Conservation (phyloP, 345 rosid species). For the Eucalyptus marginata region DNA sequence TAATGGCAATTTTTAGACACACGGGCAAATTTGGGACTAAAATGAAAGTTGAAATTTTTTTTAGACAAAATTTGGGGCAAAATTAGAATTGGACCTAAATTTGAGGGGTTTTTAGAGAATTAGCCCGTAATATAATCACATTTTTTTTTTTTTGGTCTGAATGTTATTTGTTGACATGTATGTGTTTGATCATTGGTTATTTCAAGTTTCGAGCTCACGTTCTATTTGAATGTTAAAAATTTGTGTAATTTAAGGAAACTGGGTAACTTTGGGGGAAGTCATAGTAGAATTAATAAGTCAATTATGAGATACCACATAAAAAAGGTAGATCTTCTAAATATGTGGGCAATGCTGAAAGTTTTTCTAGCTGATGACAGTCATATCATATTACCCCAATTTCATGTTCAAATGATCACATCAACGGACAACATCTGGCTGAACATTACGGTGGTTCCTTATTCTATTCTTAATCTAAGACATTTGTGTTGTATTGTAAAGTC, state of each 20-base stretch:
- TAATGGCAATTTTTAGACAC: too few species aligned
- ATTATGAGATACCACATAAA: too few species aligned
- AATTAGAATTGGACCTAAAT: too few species aligned
- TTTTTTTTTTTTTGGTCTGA: too few species aligned
- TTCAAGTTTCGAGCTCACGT: background rate
- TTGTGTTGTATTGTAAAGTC: background rate
- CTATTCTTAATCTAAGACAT: background rate
- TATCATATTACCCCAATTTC: background rate
- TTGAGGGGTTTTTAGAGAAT: too few species aligned
- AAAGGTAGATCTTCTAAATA: background rate
- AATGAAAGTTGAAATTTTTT: too few species aligned
- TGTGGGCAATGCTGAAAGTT: background rate
- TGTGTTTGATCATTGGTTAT: too few species aligned
- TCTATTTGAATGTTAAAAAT: background rate
- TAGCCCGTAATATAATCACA: too few species aligned
- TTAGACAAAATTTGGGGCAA: too few species aligned
- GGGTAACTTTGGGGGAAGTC: background rate
- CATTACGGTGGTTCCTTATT: background rate
- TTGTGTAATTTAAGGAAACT: background rate
- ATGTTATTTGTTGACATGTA: too few species aligned
- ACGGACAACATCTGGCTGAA: background rate
- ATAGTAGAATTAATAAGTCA: background rate
- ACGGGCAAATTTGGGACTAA: rapidly evolving
- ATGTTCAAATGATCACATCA: background rate
- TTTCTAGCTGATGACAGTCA: rapidly evolving